These are phyloP conservation scores for Elsinoe perseae DNA, from an alignment of 2,329 filamentous ascomycete species.

Conservation along the genomic window DNA sequence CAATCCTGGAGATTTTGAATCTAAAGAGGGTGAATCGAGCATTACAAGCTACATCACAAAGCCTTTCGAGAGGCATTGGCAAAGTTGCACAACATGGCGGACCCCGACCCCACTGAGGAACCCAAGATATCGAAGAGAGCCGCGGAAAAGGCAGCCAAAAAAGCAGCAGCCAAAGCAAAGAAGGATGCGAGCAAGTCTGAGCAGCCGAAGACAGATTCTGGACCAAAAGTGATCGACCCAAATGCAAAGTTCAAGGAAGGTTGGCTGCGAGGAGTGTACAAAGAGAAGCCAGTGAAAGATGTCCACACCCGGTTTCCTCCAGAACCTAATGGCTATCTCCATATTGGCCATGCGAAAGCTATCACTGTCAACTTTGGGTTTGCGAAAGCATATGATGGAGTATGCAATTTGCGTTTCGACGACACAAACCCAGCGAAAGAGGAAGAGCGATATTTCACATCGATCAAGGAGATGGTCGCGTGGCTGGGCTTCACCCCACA, in stretches of 20 bases:
- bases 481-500: conserved; percentile 82
- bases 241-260: conserved; percentile 43
- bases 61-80: neutral
- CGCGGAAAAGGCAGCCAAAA: conserved; percentile 43
- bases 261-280: conserved; percentile 44
- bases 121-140: conserved; percentile 41
- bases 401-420: conserved; percentile 73
- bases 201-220: conserved; percentile 21
- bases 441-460: conserved; percentile 78
- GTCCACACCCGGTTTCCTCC: conserved; percentile 45
- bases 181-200: conserved; percentile 35
- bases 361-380: conserved; percentile 97
- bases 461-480: conserved; percentile 78
- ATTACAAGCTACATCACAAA: neutral
- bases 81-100: conserved; percentile 24
- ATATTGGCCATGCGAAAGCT: conserved; percentile 91
- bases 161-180: conserved; percentile 40
- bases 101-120: conserved; percentile 23
- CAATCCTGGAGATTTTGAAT: neutral
- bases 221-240: conserved; percentile 23
- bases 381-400: conserved; percentile 71
- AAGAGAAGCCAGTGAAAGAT: conserved; percentile 40
- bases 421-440: conserved; percentile 94
- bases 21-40: neutral
- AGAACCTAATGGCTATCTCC: conserved; percentile 81